These are phyloP conservation scores for Coemansia umbellata DNA, from an alignment of 192 early-diverging fungal genomes.

Conservation along the genomic window DNA sequence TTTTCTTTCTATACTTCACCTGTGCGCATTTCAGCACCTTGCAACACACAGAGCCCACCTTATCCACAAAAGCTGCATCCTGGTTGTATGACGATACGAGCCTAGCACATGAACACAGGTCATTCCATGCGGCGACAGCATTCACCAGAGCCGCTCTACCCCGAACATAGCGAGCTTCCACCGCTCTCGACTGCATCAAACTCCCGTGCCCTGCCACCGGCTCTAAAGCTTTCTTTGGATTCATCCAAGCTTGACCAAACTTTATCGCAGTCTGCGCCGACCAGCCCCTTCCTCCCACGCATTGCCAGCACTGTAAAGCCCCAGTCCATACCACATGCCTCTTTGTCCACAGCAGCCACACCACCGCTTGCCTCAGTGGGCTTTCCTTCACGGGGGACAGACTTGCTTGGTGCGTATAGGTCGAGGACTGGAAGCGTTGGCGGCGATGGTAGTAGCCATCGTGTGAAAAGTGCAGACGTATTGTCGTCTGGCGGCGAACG, in stretches of 20 bases:
- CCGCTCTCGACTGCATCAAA: not conserved
- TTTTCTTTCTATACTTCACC: too few species aligned
- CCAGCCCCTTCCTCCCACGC: slow-evolving; percentile 9
- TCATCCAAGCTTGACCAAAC: too few species aligned
- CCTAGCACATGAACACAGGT: not conserved
- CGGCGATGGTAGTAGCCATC: too few species aligned
- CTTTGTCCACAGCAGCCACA: not conserved
- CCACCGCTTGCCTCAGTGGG: too few species aligned
- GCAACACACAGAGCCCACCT: too few species aligned
- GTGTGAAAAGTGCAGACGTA: too few species aligned
- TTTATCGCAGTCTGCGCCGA: slow-evolving; percentile 32
- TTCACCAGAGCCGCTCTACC: not conserved
- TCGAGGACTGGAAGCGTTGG: not conserved
- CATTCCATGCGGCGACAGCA: not conserved
- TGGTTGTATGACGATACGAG: too few species aligned
- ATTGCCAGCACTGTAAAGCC: not conserved
- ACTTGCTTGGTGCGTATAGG: not conserved
- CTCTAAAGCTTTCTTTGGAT: not conserved
- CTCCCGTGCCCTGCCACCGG: not conserved
- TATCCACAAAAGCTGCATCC: too few species aligned
- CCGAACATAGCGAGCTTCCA: not conserved
- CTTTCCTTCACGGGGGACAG: too few species aligned
- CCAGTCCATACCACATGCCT: not conserved
- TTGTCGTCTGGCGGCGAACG: not conserved
- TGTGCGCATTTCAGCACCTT: too few species aligned